phyloP scores from a whole-genome alignment of 2,329 filamentous ascomycete species.

The Calonectria fujianensis region DNA sequence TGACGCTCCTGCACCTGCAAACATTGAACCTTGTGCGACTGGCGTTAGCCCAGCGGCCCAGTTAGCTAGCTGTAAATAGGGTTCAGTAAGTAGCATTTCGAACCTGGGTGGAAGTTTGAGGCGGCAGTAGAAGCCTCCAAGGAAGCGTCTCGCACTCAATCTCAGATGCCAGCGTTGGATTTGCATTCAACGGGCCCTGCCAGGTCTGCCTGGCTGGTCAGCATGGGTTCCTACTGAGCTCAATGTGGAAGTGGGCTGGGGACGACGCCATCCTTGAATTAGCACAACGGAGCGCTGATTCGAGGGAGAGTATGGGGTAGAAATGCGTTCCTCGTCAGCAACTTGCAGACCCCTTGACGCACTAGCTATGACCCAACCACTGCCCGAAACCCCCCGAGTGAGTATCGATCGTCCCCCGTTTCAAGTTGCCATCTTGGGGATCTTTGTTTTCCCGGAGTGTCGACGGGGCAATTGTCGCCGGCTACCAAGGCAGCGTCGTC shows the following conservation, averaged over 20 bases:
- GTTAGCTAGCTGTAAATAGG: conserved; percentile 27
- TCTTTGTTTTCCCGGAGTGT: conserved; percentile 47
- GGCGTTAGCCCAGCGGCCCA: conserved; percentile 15
- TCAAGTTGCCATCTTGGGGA: conserved; percentile 38
- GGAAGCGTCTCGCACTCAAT: conserved; percentile 13
- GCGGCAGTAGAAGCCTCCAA: conserved; percentile 15
- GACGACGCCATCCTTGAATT: conserved; percentile 22
- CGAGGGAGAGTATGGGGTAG: conserved; percentile 40
- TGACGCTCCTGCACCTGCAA: background rate
- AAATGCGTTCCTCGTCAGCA: conserved; percentile 28
- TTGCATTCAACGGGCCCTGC: conserved; percentile 17
- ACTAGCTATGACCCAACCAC: conserved; percentile 21
- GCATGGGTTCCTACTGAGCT: conserved; percentile 14
- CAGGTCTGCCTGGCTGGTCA: conserved; percentile 14
- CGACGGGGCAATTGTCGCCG: background rate
- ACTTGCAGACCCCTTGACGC: background rate
- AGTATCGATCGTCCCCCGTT: conserved; percentile 30
- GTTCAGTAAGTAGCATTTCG: conserved; percentile 31
- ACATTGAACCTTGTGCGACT: conserved; percentile 2
- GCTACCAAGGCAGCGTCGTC: conserved; percentile 19
- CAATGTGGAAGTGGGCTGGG: conserved; percentile 25
- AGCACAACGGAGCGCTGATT: conserved; percentile 37
- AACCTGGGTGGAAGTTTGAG: background rate
- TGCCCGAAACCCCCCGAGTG: conserved; percentile 29
- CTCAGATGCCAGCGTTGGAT: conserved; percentile 2